phyloP scores from a whole-genome alignment of 2,329 filamentous ascomycete species.

The Massarina eburnea region DNA sequence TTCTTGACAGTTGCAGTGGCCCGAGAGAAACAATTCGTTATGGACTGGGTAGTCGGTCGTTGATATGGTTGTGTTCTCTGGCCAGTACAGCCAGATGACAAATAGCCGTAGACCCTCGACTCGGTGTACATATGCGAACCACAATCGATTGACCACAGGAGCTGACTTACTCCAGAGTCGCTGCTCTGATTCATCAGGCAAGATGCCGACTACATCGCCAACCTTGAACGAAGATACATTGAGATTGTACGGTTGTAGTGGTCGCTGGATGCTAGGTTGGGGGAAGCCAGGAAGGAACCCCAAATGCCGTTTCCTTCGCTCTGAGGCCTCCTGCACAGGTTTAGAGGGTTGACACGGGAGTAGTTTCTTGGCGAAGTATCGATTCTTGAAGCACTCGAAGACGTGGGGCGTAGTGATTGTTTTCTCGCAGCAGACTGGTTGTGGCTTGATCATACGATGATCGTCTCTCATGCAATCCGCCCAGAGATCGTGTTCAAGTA shows the following conservation, averaged over 20 bases:
- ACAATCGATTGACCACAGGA: conserved; percentile 42
- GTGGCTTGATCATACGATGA: conserved; percentile 11
- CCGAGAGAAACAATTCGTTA: conserved; percentile 76
- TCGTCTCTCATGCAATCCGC: conserved; percentile 44
- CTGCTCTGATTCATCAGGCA: conserved; percentile 50
- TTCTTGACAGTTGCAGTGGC: conserved; percentile 71
- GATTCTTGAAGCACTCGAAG: conserved; percentile 62
- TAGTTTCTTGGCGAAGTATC: conserved; percentile 61
- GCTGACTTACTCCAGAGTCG: conserved; percentile 5
- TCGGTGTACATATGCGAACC: conserved; percentile 71
- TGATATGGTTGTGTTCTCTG: conserved; percentile 70
- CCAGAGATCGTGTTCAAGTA: conserved; percentile 54
- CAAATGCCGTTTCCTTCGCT: conserved; percentile 15
- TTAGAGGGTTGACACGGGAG: conserved; percentile 25
- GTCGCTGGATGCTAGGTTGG: not conserved
- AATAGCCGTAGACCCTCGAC: conserved; percentile 52
- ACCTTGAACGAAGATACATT: conserved; percentile 24
- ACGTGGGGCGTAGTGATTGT: conserved; percentile 75
- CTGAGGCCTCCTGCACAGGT: conserved; percentile 7
- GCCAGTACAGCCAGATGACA: conserved; percentile 73
- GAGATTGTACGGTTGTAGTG: not conserved
- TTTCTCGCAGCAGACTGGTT: conserved; percentile 19
- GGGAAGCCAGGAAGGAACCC: conserved; percentile 16
- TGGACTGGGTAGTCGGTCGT: conserved; percentile 67
- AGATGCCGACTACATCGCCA: conserved; percentile 55